These are phyloP conservation scores for Limnomonas spitsbergensis DNA, from an alignment of 139 green algal species.

Conservation along the genomic window DNA sequence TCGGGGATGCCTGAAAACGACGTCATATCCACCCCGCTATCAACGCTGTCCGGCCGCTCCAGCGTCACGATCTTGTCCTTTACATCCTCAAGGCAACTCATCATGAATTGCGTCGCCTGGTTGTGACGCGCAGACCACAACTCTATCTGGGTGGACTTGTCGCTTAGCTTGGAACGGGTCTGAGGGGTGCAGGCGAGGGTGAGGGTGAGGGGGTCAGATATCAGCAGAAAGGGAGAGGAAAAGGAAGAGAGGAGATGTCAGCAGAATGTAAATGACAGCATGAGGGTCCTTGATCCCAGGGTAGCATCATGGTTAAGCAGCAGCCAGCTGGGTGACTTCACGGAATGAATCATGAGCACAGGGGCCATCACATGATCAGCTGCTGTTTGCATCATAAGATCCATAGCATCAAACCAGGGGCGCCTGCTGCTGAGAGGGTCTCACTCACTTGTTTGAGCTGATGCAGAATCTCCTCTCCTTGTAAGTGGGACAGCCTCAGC, in stretches of 20 bases:
- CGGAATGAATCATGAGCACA: too few species aligned
- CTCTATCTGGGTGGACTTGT: constrained; percentile 9
- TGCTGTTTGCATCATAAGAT: too few species aligned
- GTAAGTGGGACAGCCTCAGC: constrained; percentile 32
- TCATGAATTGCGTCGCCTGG: constrained; percentile 30
- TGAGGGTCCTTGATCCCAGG: too few species aligned
- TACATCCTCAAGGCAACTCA: constrained; percentile 41
- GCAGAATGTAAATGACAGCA: too few species aligned
- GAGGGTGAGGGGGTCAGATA: too few species aligned
- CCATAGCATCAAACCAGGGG: too few species aligned
- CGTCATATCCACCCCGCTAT: too few species aligned
- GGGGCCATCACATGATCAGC: too few species aligned
- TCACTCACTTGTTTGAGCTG: constrained; percentile 24
- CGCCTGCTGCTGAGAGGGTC: not conserved
- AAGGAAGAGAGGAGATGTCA: too few species aligned
- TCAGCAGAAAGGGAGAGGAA: too few species aligned
- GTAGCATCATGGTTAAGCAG: too few species aligned
- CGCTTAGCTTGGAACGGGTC: constrained; percentile 13
- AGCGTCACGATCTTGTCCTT: constrained; percentile 27
- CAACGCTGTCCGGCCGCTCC: not conserved
- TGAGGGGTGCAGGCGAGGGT: not conserved
- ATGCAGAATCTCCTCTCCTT: constrained; percentile 26
- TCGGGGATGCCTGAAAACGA: not conserved
- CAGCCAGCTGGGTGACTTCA: too few species aligned
- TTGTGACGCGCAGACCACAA: constrained; percentile 8